Base-by-base conservation (phyloP, 768 basidiomycete genomes). In the Boletellus sp. region DNA sequence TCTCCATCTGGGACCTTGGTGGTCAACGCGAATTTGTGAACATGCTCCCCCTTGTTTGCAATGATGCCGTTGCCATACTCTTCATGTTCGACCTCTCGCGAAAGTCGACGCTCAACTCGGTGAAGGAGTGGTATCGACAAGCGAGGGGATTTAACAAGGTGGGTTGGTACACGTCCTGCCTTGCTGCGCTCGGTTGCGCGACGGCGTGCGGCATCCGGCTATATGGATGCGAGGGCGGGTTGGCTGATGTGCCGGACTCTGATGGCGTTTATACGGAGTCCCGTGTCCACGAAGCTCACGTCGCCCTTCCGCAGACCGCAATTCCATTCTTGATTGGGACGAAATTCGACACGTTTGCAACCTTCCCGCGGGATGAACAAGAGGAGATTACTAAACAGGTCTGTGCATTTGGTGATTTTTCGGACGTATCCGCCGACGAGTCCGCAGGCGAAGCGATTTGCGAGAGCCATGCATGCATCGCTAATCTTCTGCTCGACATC, bases 21-120 rank as follows among this genome's bases (percentile, higher is more conserved):
- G 94, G 92, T 42, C 95, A 99, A 69, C 80, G 95, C 46, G 96
- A 99, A 71, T 99, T 99, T 70, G 96, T 99, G 58, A 95, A 95
- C 72, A 97, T 98, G 94, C 75, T 97, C 32, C 95, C 95, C 16
- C 81, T 98, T 38, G 95, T 97, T 56, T 97, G 94, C 72, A 98
- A 97, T 65, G 95, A 98, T 61, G 95, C 96, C n/a, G 94, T 98
- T 50, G 96, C 96, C 35, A 95, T 99, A 63, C 78, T 99, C 41
- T 99, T 98, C 84, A 98, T 98, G 96, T 99, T 99, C 67, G 96
- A 99, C 74, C 79, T 99, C 40, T 93, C 92, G 51, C 84, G 96
- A 59, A 98, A 98, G 72, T 91, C 90, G 52, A 99, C 96, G 37
- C 72, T 99, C 55, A 98, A 98, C 72, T 95, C 92, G 50, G 93